Conservation (phyloP, 2,329 filamentous ascomycete species). For the Pseudogymnoascus destructans region DNA sequence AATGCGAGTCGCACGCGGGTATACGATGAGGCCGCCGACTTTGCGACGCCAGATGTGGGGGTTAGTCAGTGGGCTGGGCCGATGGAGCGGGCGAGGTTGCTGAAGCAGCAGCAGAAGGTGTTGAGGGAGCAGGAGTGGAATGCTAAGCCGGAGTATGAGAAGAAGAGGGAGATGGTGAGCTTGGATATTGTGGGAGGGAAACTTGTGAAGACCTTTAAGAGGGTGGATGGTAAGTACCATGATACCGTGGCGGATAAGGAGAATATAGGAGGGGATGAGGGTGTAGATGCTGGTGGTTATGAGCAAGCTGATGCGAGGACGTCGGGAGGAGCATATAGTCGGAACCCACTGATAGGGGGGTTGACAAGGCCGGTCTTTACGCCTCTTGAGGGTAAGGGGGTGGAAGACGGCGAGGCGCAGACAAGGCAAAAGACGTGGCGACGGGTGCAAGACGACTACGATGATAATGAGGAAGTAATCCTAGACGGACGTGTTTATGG, state of each 20-base stretch:
- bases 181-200: slow-evolving; percentile 54
- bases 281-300: slow-evolving; percentile 10
- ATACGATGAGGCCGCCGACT: slow-evolving; percentile 57
- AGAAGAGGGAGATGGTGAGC: slow-evolving; percentile 53
- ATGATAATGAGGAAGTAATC: slow-evolving; percentile 31
- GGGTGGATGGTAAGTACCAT: background rate
- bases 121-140: slow-evolving; percentile 57
- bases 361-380: slow-evolving; percentile 27
- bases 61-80: slow-evolving; percentile 55
- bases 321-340: slow-evolving; percentile 25
- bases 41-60: slow-evolving; percentile 44
- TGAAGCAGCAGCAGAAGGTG: slow-evolving; percentile 58
- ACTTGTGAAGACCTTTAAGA: slow-evolving; percentile 29
- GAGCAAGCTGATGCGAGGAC: slow-evolving; percentile 10
- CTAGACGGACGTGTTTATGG: slow-evolving; percentile 28
- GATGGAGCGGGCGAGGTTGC: slow-evolving; percentile 50
- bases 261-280: slow-evolving; percentile 16
- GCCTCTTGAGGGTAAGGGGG: slow-evolving; percentile 21
- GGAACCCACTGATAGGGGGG: slow-evolving; percentile 26
- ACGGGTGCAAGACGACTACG: slow-evolving; percentile 30
- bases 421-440: slow-evolving; percentile 27
- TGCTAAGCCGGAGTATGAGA: slow-evolving; percentile 56
- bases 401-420: slow-evolving; percentile 13
- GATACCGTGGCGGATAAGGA: slow-evolving; percentile 4
- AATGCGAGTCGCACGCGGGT: slow-evolving; percentile 57